Evolutionary conservation across 306 rosid species (phyloP), one percentile per base, ranked within the genome.

Genomic region (Purshia tridentata): DNA sequence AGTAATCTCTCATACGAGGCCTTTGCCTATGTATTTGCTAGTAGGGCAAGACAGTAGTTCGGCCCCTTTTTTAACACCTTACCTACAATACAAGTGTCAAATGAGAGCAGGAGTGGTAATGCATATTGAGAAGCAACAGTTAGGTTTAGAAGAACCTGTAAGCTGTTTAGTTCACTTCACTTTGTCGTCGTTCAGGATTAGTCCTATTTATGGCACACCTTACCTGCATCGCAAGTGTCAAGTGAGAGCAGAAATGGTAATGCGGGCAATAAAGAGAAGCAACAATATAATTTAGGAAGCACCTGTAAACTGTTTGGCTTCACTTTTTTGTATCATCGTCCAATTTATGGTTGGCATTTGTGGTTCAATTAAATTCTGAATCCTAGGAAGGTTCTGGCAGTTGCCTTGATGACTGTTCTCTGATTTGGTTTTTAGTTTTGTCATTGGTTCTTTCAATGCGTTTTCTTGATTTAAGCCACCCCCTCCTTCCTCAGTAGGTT

Each of bases 61-160:
- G 49, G 12, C 6, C 11, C 6, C 2, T 37, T 52, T 4, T 18
- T 18, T 8, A 6, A 22, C 48, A 10, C 62, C 39, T 19, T 41
- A 46, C 52, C 19, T 70, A 19, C 37, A 51, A 16, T 69, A 41
- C 73, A 39, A 4, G 22, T 48, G 44, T 23, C 22, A 4, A 67
- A 52, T 52, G 62, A n/a, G 41, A 70, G 44, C 62, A 39, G 15
- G 23, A 54, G 41, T 54, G 59, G 39, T 10, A 7, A 8, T 20
- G 52, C 64, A 53, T 69, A 13, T 2, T 40, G 74, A 52, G 62
- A 69, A 42, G 44, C 74, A 54, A 56, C 53, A 41, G 0, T 40
- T 53, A 53, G 19, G 35, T 70, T 40, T 54, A 54, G 42, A 52
- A 41, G 64, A 52, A 39, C 52, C 53, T 10, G 12, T 52, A 13